Evolutionary conservation across 495 filamentous ascomycete species (phyloP).

Genomic region (Evansstolkia leycettana): DNA sequence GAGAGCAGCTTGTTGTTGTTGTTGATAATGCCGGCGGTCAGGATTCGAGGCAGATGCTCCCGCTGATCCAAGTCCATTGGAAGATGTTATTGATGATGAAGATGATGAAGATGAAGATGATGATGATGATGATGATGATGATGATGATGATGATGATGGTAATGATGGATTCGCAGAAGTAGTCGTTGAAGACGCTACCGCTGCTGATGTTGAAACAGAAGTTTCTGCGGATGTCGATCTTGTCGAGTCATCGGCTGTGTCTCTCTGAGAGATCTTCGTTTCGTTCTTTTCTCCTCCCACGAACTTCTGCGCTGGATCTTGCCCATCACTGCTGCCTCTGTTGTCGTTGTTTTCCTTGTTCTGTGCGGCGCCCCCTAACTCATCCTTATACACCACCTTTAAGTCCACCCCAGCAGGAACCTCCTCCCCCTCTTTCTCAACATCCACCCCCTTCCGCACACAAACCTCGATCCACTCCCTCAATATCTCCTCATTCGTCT

Average conservation of each 20-base stretch:
- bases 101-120: neutral
- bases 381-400: constrained; percentile 32
- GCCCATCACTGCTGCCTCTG: neutral
- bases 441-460: constrained; percentile 36
- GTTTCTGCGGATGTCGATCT: neutral
- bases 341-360: constrained; percentile 29
- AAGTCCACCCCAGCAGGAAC: constrained; percentile 33
- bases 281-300: too few relatives aligned
- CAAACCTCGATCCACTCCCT: constrained; percentile 48
- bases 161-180: neutral
- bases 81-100: neutral
- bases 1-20: constrained; percentile 1
- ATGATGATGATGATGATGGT: neutral
- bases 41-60: neutral
- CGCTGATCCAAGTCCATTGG: too few relatives aligned
- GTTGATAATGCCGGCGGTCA: neutral
- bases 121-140: neutral
- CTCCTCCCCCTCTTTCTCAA: constrained; percentile 23
- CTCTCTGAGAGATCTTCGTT: too few relatives aligned
- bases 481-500: constrained; percentile 61
- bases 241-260: neutral
- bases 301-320: too few relatives aligned
- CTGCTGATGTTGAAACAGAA: neutral
- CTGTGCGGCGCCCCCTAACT: constrained; percentile 15
- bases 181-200: constrained; percentile 1